Percentiles rank a stretch among this genome's conserved stretches.
Evolutionary conservation across 306 rosid species (phyloP).

Genomic region (Trifolium pratense): DNA sequence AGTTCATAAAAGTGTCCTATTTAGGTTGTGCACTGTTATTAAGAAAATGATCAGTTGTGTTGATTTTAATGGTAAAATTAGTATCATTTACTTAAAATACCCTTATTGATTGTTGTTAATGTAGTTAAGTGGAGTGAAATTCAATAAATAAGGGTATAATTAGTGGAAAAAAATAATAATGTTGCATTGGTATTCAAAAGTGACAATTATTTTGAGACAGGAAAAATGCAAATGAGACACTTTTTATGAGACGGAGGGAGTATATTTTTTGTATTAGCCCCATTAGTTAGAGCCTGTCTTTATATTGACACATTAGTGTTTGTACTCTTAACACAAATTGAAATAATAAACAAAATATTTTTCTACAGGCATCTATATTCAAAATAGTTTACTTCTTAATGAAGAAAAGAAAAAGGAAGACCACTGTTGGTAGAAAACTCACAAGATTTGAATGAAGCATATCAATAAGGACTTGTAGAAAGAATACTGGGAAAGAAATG

Average conservation of each 20-base stretch:
- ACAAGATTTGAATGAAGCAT: constrained; percentile 98
- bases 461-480: constrained; percentile 91
- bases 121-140: no score
- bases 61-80: background rate
- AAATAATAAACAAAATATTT: background rate
- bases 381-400: constrained; percentile 17
- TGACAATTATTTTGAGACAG: no score
- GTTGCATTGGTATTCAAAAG: no score
- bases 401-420: constrained; percentile 22
- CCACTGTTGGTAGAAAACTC: constrained; percentile 49
- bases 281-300: background rate
- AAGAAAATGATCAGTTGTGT: background rate
- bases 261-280: background rate
- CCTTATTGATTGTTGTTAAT: background rate
- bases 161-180: no score
- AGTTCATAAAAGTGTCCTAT: background rate
- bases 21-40: background rate
- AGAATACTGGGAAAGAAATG: constrained; percentile 95
- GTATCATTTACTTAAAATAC: background rate
- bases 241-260: background rate
- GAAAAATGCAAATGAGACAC: no score
- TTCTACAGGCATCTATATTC: constrained; percentile 7
- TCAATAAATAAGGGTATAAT: no score
- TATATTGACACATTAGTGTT: constrained; percentile 3
- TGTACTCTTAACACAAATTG: background rate